Conservation (phyloP, 331 rosid genomes). For the Malus hybrid region DNA sequence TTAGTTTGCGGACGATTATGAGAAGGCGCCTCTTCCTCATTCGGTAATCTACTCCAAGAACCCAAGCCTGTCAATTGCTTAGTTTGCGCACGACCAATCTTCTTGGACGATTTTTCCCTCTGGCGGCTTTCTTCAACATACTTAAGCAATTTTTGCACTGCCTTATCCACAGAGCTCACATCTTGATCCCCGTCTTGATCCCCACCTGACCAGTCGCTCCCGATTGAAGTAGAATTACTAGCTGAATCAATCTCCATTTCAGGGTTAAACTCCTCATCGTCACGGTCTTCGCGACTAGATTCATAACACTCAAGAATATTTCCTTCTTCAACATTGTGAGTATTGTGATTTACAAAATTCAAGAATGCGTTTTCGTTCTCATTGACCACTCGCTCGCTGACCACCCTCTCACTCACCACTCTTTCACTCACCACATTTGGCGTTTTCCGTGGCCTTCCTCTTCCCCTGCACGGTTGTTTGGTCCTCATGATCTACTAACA, state of each 20-base stretch:
- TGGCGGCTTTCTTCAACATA: not conserved
- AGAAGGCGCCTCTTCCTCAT: not conserved
- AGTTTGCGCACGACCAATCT: slow-evolving; percentile 45
- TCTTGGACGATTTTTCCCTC: slow-evolving; percentile 19
- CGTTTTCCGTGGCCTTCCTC: not conserved
- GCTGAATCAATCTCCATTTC: slow-evolving; percentile 1
- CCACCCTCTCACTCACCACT: not conserved
- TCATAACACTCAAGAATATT: not conserved
- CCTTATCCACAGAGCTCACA: not conserved
- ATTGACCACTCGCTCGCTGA: not conserved
- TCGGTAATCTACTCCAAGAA: slow-evolving; percentile 26
- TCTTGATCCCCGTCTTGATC: not conserved
- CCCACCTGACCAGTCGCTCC: not conserved
- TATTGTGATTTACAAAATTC: not conserved
- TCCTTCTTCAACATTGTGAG: not conserved
- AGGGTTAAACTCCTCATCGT: not conserved
- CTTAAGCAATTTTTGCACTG: slow-evolving; percentile 3
- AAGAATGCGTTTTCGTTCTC: not conserved
- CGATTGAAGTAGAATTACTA: not conserved
- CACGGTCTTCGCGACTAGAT: not conserved
- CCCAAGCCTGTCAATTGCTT: slow-evolving; percentile 48
- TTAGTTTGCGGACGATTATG: too few species aligned
- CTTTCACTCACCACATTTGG: not conserved
- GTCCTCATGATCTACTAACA: not conserved
- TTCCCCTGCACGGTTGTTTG: not conserved